Evolutionary conservation across 2,329 filamentous ascomycete genomes (phyloP), one percentile per base, ranked within the genome.

Genomic region (Elsinoe ampelina): DNA sequence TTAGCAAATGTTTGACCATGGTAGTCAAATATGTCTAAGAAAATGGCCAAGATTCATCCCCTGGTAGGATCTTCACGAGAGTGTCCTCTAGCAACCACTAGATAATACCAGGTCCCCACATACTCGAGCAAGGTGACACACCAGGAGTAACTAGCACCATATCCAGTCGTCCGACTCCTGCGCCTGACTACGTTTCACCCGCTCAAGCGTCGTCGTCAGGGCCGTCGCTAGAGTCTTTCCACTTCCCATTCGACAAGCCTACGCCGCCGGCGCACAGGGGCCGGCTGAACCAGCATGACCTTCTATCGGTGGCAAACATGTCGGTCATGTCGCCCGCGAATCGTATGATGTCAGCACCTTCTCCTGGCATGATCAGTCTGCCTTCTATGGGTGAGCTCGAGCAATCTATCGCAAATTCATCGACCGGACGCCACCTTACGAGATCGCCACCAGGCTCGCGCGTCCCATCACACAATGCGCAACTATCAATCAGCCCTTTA

Each of bases 11-110:
- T 2, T 13, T 54, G 50, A 54, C 13, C 10, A 17, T 35, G 8
- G 8, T n/a, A 54, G 50, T 55, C 35, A 39, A 41, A 19, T 43
- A 42, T 34, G 52, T 55, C 5, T 55, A 41, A 7, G 52, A 55
- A 30, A 41, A 55, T 36, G 52, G 52, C 13, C 45, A 50, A 19
- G 45, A 55, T 13, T 7, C n/a, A 5, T 34, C 38, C 15, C 35
- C 47, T 26, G 47, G 30, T 30, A n/a, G 47, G 30, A 19, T n/a
- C 26, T n/a, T 2, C n/a, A 7, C 30, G 20, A 26, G n/a, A 30
- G 8, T n/a, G 19, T 17, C 19, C 3, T 30, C 47, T 8, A 6
- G n/a, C 8, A 35, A 1, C 6, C 19, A 19, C 19, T 30, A 20
- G 4, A n/a, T 13, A 10, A 30, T n/a, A 30, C 32, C 52, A 34